Conservation (phyloP, 2,329 filamentous ascomycete species). For the Ascochyta lentis region DNA sequence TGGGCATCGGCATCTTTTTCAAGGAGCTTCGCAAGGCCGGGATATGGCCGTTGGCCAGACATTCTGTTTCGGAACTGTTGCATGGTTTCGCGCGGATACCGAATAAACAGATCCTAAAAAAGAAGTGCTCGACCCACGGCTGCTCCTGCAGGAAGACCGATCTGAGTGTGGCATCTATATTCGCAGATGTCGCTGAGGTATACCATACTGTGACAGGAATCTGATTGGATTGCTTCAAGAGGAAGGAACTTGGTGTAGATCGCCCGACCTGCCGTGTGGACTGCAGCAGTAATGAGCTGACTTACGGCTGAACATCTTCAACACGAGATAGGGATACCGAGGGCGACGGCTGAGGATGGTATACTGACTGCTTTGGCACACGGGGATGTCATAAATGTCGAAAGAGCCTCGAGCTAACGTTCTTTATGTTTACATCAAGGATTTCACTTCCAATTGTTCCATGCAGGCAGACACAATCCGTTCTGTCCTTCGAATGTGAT, state of each 20-base stretch:
- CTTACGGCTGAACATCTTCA: not conserved
- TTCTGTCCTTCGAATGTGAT: too few relatives aligned
- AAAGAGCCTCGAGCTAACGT: too few relatives aligned
- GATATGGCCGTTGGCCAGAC: not conserved
- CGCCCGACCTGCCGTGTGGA: slow-evolving; percentile 8
- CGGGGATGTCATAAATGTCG: too few relatives aligned
- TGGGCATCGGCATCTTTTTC: not conserved
- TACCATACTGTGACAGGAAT: not conserved
- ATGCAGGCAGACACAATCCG: too few relatives aligned
- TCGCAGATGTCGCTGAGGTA: not conserved
- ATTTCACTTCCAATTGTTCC: too few relatives aligned
- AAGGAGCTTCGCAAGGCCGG: not conserved
- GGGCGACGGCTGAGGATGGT: too few relatives aligned
- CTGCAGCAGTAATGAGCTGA: not conserved
- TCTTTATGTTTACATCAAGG: too few relatives aligned
- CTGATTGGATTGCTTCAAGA: not conserved
- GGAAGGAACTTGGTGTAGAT: not conserved
- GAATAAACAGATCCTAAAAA: not conserved
- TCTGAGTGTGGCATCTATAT: not conserved
- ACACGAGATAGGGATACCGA: not conserved
- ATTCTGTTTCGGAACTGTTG: not conserved
- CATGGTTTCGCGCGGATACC: not conserved
- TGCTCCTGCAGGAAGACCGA: not conserved
- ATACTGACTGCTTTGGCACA: too few relatives aligned
- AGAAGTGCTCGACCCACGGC: not conserved